Percentiles rank a stretch among this genome's conserved stretches.
phyloP scores from a whole-genome alignment of 2,329 filamentous ascomycete species.

The Daldinia sp. region DNA sequence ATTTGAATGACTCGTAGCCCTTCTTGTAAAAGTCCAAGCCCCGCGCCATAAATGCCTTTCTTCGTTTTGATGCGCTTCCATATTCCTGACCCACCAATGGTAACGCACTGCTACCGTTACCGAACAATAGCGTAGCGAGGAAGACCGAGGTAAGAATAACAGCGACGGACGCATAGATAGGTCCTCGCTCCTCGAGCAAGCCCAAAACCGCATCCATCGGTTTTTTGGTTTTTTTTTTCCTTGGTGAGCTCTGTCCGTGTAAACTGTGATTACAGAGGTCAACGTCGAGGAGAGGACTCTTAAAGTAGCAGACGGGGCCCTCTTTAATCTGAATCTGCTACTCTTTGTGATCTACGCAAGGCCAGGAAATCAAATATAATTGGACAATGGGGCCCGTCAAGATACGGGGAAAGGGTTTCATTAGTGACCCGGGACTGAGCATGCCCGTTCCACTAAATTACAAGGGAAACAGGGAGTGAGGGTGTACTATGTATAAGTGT shows the following conservation, averaged over 20 bases:
- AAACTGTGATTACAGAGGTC: background rate
- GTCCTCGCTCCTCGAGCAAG: slow-evolving; percentile 28
- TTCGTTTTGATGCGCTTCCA: slow-evolving; percentile 36
- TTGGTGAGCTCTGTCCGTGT: background rate
- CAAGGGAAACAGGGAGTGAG: background rate
- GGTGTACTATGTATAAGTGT: too few species aligned
- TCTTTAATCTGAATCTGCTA: background rate
- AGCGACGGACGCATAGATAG: slow-evolving; percentile 27
- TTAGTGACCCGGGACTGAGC: background rate
- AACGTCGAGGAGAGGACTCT: background rate
- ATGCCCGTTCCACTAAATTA: background rate
- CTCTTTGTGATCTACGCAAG: background rate
- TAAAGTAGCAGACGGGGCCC: background rate
- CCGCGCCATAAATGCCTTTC: slow-evolving; percentile 36
- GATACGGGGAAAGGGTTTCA: background rate
- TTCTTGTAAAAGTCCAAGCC: slow-evolving; percentile 38
- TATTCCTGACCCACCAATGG: slow-evolving; percentile 38
- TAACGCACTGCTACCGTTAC: slow-evolving; percentile 11
- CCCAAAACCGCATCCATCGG: slow-evolving; percentile 25
- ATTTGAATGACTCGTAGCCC: slow-evolving; percentile 37
- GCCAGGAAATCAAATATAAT: background rate
- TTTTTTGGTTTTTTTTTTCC: background rate
- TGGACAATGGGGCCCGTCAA: background rate
- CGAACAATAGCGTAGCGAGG: slow-evolving; percentile 30
- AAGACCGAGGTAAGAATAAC: slow-evolving; percentile 28